Evolutionary conservation across 176 grass and related monocot species (phyloP).

Genomic region (Triticum monococcum): DNA sequence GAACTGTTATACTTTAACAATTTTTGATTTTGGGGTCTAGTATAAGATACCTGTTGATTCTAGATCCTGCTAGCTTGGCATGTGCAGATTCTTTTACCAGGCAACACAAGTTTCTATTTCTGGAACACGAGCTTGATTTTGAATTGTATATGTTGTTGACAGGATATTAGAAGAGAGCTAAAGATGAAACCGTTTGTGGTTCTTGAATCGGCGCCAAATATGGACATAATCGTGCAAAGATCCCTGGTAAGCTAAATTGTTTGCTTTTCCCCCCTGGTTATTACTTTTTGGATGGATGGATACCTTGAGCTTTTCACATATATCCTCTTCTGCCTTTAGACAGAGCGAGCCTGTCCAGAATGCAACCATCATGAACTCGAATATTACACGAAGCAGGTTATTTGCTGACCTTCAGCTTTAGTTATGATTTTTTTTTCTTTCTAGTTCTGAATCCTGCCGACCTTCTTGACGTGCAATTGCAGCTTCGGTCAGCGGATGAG

Average conservation of each 20-base stretch:
- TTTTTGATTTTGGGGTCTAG: not conserved
- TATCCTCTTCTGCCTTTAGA: constrained; percentile 20
- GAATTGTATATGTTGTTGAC: not conserved
- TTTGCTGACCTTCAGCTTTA: not conserved
- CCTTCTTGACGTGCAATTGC: constrained; percentile 28
- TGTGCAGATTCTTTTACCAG: not conserved
- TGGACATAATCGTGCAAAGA: constrained; percentile 36
- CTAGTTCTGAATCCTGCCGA: not conserved
- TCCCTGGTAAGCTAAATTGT: constrained; percentile 39
- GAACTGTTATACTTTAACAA: not conserved
- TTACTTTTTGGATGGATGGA: not conserved
- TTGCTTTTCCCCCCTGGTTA: not conserved
- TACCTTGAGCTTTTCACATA: not conserved
- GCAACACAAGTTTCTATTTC: not conserved
- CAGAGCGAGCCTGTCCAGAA: constrained; percentile 40
- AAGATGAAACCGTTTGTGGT: constrained; percentile 59
- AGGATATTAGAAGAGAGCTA: constrained; percentile 79
- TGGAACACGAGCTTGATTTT: not conserved
- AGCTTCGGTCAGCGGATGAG: constrained; percentile 84
- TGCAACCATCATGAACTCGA: constrained; percentile 50
- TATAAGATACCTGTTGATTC: not conserved
- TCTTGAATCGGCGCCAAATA: constrained; percentile 36
- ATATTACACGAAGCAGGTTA: constrained; percentile 70
- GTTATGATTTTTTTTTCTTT: not conserved
- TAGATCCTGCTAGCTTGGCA: not conserved